phyloP scores from a whole-genome alignment of 441 rosid species.

The Populus hybrid region DNA sequence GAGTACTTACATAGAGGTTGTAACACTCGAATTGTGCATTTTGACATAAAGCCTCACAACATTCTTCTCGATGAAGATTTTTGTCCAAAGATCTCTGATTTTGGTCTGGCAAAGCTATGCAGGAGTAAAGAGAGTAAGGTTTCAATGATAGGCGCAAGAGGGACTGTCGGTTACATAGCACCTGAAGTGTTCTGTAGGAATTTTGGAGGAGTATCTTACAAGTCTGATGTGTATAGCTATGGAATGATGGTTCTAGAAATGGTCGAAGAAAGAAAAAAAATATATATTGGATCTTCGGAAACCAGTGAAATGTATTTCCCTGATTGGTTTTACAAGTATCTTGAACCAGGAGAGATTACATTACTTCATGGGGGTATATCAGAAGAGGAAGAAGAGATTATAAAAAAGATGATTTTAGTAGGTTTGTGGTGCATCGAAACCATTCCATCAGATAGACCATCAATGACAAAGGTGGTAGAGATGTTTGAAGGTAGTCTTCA shows the following conservation, averaged over 20 bases:
- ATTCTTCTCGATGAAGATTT: not conserved
- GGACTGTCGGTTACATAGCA: not conserved
- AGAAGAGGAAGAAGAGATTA: not conserved
- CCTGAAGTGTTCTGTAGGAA: not conserved
- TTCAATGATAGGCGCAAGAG: not conserved
- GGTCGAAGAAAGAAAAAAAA: not conserved
- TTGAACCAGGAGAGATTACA: not conserved
- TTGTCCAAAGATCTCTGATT: not conserved
- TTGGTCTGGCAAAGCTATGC: not conserved
- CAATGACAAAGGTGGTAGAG: not conserved
- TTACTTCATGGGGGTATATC: not conserved
- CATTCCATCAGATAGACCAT: not conserved
- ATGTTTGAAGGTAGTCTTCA: not conserved
- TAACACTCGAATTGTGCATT: not conserved
- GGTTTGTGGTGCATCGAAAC: not conserved
- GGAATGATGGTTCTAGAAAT: conserved; percentile 1
- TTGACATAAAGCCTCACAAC: not conserved
- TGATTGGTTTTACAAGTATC: not conserved
- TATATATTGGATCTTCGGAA: not conserved
- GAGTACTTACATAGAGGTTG: not conserved
- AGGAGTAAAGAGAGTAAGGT: not conserved
- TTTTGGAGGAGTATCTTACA: not conserved
- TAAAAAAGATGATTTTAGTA: not conserved
- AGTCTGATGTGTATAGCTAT: not conserved
- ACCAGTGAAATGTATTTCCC: not conserved